Evolutionary conservation across 2,329 filamentous ascomycete genomes (phyloP), one percentile per base, ranked within the genome.

Genomic region (Colletotrichum sp.): DNA sequence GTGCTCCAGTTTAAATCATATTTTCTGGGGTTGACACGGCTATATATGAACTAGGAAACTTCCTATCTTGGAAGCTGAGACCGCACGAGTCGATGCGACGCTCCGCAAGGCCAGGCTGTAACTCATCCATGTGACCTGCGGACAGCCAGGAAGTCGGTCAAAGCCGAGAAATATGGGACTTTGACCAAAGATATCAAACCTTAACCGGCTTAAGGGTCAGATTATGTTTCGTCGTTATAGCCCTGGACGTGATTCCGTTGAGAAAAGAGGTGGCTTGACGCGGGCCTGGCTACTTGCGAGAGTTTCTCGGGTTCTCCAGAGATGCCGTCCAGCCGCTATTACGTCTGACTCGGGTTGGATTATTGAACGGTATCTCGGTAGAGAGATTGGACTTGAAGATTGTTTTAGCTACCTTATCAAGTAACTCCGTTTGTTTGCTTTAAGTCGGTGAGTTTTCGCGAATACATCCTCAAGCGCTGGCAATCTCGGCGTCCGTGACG

Each of bases 401-500:
- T 43, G 39, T n/a, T 43, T 10, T 43, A 18, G 16, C 32, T 34
- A 14, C 12, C 32, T 18, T 43, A 43, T n/a, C 16, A 43, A n/a
- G 16, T 9, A 10, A n/a, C n/a, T 55, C 18, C 48, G 48, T 55
- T 55, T n/a, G 5, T 55, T 55, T 24, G 12, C 16, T 39, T 7
- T 13, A 13, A 2, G 21, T 59, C 55, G 26, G 48, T 5, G 28
- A n/a, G 12, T 4, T 21, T 8, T 36, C 28, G 14, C 28, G 43
- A 13, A 7, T 7, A 39, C 36, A 36, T n/a, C 32, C 8, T 43
- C 43, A 65, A 16, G n/a, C 14, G 5, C 18, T 21, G 7, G 32
- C 61, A 48, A 86, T 72, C 63, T 83, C 73, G 48, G 67, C 80
- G 79, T 91, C 83, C 4, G 79, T 79, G 21, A 92, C 83, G 73